phyloP scores from a whole-genome alignment of 345 rosid genomes.

The Firmiana major region DNA sequence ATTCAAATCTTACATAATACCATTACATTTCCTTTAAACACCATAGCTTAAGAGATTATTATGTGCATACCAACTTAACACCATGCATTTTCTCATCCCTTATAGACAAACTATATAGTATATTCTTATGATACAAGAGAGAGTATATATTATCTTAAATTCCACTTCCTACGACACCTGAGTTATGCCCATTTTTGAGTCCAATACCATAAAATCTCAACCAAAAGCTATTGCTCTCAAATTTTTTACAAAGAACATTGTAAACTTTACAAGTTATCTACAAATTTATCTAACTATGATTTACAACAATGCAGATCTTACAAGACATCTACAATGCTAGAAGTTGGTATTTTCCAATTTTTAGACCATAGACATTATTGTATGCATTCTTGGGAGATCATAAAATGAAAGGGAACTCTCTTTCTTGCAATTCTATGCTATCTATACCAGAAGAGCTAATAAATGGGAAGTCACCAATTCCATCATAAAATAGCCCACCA shows the following conservation, averaged over 20 bases:
- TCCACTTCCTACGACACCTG: too few relatives aligned
- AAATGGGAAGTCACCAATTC: constrained; percentile 30
- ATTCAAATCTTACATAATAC: too few relatives aligned
- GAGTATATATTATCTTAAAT: not conserved
- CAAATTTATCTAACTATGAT: not conserved
- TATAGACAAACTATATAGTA: not conserved
- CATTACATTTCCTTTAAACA: not conserved
- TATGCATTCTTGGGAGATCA: constrained; percentile 23
- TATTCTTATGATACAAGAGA: not conserved
- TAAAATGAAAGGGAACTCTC: constrained; percentile 30
- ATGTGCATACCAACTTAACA: too few relatives aligned
- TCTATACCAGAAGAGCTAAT: constrained; percentile 30
- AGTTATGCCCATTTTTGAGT: too few relatives aligned
- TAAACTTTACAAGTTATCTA: not conserved
- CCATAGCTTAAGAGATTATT: not conserved
- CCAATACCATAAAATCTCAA: too few relatives aligned
- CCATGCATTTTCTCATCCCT: not conserved
- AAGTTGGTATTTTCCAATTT: not conserved
- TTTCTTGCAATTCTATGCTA: constrained; percentile 28
- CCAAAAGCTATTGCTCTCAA: too few relatives aligned
- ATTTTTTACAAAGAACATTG: not conserved
- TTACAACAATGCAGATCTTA: not conserved
- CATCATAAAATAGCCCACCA: constrained; percentile 34
- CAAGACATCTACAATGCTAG: not conserved
- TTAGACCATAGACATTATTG: not conserved